Evolutionary conservation across 345 rosid species (phyloP).

Genomic region (Heritiera fomes): DNA sequence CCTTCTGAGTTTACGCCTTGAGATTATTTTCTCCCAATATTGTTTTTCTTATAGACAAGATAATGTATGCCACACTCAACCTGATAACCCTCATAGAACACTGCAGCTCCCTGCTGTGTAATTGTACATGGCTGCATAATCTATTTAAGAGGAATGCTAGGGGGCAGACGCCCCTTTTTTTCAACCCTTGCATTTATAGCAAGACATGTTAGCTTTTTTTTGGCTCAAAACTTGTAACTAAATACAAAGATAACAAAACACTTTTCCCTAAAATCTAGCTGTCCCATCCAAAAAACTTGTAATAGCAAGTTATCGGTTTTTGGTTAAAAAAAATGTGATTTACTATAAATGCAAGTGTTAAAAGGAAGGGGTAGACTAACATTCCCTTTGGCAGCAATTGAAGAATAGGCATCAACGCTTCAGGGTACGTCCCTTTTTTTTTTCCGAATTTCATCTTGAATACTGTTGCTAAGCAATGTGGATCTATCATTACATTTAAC

Average conservation of each 20-base stretch:
- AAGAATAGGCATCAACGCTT: not conserved
- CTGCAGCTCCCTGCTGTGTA: not conserved
- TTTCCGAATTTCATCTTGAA: not conserved
- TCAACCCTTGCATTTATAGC: no score
- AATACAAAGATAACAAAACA: no score
- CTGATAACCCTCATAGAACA: not conserved
- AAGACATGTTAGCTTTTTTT: no score
- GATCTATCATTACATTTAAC: not conserved
- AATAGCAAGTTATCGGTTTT: no score
- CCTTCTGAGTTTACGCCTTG: slow-evolving; percentile 14
- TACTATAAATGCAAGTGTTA: no score
- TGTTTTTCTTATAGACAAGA: not conserved
- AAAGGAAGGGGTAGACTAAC: no score
- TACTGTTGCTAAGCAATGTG: not conserved
- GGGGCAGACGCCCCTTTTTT: no score
- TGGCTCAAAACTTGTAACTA: no score
- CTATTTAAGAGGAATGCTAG: no score
- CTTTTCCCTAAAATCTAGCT: no score
- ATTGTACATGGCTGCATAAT: not conserved
- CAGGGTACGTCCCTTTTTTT: not conserved
- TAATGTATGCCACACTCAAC: not conserved
- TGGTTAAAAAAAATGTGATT: no score
- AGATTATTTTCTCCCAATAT: slow-evolving; percentile 8
- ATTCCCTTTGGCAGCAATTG: not conserved
- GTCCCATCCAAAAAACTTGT: no score